Evolutionary conservation across 1,139 yeast species (phyloP).

Genomic region (Blastobotrys ciferrii): DNA sequence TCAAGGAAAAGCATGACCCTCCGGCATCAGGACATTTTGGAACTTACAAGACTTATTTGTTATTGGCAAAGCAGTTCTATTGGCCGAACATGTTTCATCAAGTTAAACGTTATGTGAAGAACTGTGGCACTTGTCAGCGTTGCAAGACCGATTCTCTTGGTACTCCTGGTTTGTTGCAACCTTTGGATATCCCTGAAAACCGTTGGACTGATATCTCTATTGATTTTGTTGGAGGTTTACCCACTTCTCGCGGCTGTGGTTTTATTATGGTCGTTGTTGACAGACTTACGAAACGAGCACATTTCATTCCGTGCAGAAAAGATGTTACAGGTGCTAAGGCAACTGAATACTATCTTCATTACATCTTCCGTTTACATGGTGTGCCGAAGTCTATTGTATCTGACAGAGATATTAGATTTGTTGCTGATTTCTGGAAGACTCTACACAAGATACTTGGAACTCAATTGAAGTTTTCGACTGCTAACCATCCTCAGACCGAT

Average conservation of each 20-base stretch:
- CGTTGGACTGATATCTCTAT: background rate
- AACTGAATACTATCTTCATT: background rate
- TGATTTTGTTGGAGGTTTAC: background rate
- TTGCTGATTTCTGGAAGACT: background rate
- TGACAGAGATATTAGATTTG: background rate
- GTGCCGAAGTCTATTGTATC: background rate
- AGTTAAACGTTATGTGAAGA: background rate
- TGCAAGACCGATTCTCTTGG: constrained; percentile 1
- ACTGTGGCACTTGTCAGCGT: background rate
- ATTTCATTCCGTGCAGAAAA: background rate
- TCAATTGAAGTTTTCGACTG: background rate
- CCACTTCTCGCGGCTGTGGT: background rate
- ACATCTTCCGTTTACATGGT: background rate
- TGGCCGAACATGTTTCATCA: constrained; percentile 1
- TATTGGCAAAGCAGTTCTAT: background rate
- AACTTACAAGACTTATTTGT: background rate
- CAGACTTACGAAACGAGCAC: background rate
- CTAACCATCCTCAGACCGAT: background rate
- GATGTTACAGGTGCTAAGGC: background rate
- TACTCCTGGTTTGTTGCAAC: background rate
- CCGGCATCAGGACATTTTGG: background rate
- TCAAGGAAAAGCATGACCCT: background rate
- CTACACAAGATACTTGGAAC: background rate
- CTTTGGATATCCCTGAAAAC: background rate
- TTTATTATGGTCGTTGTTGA: background rate